Evolutionary conservation across 306 rosid genomes (phyloP), one percentile per base, ranked within the genome.

Genomic region (Prosopis cineraria): DNA sequence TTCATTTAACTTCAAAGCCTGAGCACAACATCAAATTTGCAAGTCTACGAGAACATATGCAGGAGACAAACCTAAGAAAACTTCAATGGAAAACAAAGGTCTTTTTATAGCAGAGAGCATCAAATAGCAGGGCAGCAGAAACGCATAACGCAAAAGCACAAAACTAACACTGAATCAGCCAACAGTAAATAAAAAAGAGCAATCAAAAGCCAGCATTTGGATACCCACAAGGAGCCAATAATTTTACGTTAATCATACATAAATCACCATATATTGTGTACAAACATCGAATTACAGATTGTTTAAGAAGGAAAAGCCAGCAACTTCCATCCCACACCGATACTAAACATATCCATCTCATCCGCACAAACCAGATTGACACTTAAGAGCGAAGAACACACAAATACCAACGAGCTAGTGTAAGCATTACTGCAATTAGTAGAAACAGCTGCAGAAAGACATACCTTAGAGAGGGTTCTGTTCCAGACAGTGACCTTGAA

Each of bases 401-500:
- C 3, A 6, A 7, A 58, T 39, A 29, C 19, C 29, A 68, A 24
- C 36, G 6, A 45, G 25, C 16, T 52, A 22, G 66, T 10, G n/a
- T 29, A 45, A 70, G 20, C 59, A 72, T 34, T 27, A 74, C 19
- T 65, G 20, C 29, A n/a, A 25, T 30, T 5, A 13, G 53, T 7
- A 70, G 45, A 66, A 44, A 33, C 8, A 34, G 30, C 3, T 7
- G 1, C 13, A 71, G 68, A 60, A 45, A 65, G 27, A 36, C 24
- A 27, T 52, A 92, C 97, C 96, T 92, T 92, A 11, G 96, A 89
- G 64, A 85, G 90, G 31, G 97, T 90, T 62, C 97, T 85, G 89
- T 92, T 92, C 97, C 97, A 92, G 31, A 92, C 90, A 52, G 92
- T 92, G 83, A 92, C 88, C 80, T 90, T 92, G 86, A 88, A 90